Evolutionary conservation across 2,329 filamentous ascomycete species (phyloP), one percentile per base, ranked within the genome.

Genomic region (Dothistroma septosporum): DNA sequence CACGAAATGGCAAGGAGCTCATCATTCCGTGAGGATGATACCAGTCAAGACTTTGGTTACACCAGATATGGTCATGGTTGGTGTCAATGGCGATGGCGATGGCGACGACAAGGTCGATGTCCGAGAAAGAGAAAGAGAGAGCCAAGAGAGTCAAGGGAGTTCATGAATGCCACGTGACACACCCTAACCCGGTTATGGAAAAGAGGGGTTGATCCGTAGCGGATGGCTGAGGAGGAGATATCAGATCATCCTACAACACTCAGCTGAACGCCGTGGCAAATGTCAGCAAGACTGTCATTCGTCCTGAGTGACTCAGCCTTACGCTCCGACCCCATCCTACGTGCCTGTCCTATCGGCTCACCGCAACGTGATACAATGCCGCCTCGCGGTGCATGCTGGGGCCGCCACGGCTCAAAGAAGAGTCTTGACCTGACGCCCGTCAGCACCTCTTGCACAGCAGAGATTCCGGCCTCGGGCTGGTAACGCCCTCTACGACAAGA

Each of bases 1-100:
- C 41, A 68, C 69, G 1, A 68, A 69, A 47, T 66, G 64, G 65
- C 61, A 66, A 44, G 62, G 62, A 0, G 59, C 68, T 4, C 64
- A 69, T 16, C 63, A 66, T 22, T 64, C 67, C n/a, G 60, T 66
- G 61, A 64, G 61, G 52, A 64, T 66, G 47, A 58, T 64, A n/a
- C n/a, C n/a, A n/a, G n/a, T n/a, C n/a, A n/a, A n/a, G n/a, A n/a
- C n/a, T n/a, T n/a, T n/a, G n/a, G n/a, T n/a, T n/a, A n/a, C n/a
- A n/a, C n/a, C n/a, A n/a, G n/a, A n/a, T n/a, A n/a, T n/a, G n/a
- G n/a, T n/a, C n/a, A n/a, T n/a, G n/a, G n/a, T n/a, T n/a, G n/a
- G n/a, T n/a, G n/a, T n/a, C n/a, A n/a, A n/a, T n/a, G n/a, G n/a
- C n/a, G n/a, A 58, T 35, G 56, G 56, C 53, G 44, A 59, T 49